Base-by-base conservation (phyloP, 1,284 basidiomycete species). In the Cutaneotrichosporon sp. region DNA sequence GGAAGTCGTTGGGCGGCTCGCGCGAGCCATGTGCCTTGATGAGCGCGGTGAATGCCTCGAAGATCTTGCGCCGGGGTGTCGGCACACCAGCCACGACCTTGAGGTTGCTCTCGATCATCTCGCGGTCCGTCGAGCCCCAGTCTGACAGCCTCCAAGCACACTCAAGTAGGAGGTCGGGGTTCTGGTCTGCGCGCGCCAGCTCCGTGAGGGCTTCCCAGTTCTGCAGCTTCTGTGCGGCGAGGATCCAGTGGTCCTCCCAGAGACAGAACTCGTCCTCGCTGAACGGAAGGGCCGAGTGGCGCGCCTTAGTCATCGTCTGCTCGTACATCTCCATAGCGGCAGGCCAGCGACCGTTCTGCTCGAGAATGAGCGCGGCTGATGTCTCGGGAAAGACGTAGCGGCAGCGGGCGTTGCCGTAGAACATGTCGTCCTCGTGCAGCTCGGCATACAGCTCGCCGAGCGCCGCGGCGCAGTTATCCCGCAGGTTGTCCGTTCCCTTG, bases 231-330 rank as follows among this genome's bases (percentile, higher is more conserved):
- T 97, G 90, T 0, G 92, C 88, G 4, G 93, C 84, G 16, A 96
- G 78, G 57, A 98, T 89, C 96, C 97, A 99, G 74, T 99, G 96
- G 70, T 99, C 97, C 72, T 98, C 96, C 96, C 96, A 99, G 17
- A 99, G 79, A 65, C 89, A 91, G 72, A 96, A 98, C 74, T 99
- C 96, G 6, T 87, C 82, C 74, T 99, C 96, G 31, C 88, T 88
- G 77, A 96, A 98, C 1, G 92, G 86, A 43, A 97, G 84, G 12
- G 82, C 77, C 5, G 90, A 90, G 11, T 84, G 80, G 41, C 92
- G 83, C 5, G 91, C 88, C 71, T 87, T 90, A 63, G 80, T 85
- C 75, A 97, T 93, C 1, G 94, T 96, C 24, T 79, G 79, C 75
- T 99, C 96, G 75, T 99, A 97, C 48, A 87, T 81, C 60, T 82